These are phyloP conservation scores for Didymella keratinophila DNA, from an alignment of 2,329 filamentous ascomycete species.

Conservation along the genomic window DNA sequence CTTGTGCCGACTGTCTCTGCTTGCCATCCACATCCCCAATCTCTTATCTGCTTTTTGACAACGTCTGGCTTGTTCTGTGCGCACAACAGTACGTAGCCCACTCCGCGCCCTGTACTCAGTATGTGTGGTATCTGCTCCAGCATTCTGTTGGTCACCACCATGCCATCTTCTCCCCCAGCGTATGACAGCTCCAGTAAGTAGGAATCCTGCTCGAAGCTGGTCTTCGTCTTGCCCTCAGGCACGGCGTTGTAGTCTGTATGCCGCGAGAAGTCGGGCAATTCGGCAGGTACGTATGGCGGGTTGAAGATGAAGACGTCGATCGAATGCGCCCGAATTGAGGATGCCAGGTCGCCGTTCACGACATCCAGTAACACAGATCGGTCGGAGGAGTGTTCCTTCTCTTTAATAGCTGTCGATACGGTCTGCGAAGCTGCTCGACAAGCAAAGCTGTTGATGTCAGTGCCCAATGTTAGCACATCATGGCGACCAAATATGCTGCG, in stretches of 20 bases:
- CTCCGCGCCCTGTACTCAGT: constrained; percentile 70
- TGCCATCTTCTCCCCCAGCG: constrained; percentile 86
- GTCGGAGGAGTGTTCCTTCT: constrained; percentile 30
- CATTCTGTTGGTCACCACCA: constrained; percentile 89
- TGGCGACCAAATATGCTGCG: constrained; percentile 73
- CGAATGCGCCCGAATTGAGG: constrained; percentile 63
- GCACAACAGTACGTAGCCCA: constrained; percentile 89
- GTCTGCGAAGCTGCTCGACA: constrained; percentile 79
- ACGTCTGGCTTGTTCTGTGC: constrained; percentile 85
- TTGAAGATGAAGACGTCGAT: constrained; percentile 95
- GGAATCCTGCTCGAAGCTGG: constrained; percentile 77
- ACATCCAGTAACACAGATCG: constrained; percentile 67
- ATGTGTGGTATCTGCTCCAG: constrained; percentile 72
- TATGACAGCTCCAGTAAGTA: constrained; percentile 86
- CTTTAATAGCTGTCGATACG: constrained; percentile 60
- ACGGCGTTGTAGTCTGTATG: constrained; percentile 45
- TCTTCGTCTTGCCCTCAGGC: constrained; percentile 32
- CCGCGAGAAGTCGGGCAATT: constrained; percentile 67
- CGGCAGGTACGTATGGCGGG: constrained; percentile 93
- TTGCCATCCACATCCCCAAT: constrained; percentile 70
- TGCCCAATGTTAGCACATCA: constrained; percentile 74
- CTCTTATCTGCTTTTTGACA: constrained; percentile 69
- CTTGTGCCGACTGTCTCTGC: constrained; percentile 81
- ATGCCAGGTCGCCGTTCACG: constrained; percentile 73
- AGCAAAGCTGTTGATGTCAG: constrained; percentile 87